Evolutionary conservation across 352 stramenopile species (phyloP).

Genomic region (Phytophthora tubulina): DNA sequence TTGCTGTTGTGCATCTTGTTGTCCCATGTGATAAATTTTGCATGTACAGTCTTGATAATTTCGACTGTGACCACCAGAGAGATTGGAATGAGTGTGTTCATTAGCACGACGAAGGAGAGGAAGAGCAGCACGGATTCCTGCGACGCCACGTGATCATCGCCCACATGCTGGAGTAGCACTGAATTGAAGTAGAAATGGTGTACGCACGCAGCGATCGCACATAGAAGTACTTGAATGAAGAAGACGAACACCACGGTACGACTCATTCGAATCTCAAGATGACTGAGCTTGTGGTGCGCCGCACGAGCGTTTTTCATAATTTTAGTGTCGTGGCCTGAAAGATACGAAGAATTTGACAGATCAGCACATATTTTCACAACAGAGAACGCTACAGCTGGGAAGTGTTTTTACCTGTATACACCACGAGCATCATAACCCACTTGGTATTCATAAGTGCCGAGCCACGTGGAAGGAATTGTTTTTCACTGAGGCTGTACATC

Average conservation of each 20-base stretch:
- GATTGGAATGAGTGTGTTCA: constrained; percentile 95
- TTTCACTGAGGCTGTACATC: constrained; percentile 75
- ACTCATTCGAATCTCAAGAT: constrained; percentile 85
- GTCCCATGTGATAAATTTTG: constrained; percentile 86
- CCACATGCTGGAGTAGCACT: background rate
- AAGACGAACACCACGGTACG: constrained; percentile 83
- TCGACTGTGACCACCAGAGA: constrained; percentile 92
- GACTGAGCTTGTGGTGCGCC: constrained; percentile 86
- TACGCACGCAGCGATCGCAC: constrained; percentile 56
- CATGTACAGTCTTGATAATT: constrained; percentile 79
- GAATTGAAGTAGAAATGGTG: constrained; percentile 41
- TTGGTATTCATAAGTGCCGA: constrained; percentile 88
- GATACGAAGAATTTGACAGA: background rate
- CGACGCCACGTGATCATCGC: background rate
- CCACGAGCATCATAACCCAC: constrained; percentile 71
- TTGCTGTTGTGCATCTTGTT: constrained; percentile 59
- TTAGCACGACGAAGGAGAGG: constrained; percentile 91
- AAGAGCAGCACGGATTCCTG: constrained; percentile 72
- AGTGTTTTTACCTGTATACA: constrained; percentile 64
- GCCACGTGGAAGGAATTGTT: constrained; percentile 79
- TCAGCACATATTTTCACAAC: background rate
- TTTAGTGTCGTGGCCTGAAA: constrained; percentile 86
- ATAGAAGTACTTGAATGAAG: constrained; percentile 74
- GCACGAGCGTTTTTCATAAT: constrained; percentile 90
- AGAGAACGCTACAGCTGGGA: background rate